Percentiles rank a stretch among this genome's conserved stretches.
These are phyloP conservation scores for Lolium multiflorum DNA, from an alignment of 176 grass and related monocot genomes.

Conservation along the genomic window DNA sequence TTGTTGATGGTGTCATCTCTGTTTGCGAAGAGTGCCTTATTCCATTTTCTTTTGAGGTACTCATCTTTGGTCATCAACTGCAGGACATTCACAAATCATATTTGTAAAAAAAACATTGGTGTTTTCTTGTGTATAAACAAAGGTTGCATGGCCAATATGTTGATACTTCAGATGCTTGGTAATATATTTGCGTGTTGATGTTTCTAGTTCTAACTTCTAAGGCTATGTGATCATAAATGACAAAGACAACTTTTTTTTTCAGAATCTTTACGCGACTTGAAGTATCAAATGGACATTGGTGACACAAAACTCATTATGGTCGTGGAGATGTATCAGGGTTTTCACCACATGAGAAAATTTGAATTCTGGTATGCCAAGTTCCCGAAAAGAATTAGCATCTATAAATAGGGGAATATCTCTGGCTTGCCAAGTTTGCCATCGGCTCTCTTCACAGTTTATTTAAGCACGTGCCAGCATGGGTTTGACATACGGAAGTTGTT, in stretches of 20 bases:
- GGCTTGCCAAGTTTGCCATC: constrained; percentile 79
- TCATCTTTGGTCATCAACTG: constrained; percentile 94
- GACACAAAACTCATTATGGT: constrained; percentile 85
- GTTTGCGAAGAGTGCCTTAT: constrained; percentile 63
- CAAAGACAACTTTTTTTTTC: neutral
- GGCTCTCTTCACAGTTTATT: constrained; percentile 72
- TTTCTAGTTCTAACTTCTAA: too few species aligned
- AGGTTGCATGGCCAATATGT: too few species aligned
- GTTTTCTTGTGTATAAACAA: neutral
- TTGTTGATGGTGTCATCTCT: constrained; percentile 37
- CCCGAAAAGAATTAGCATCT: constrained; percentile 78
- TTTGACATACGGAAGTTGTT: constrained; percentile 67
- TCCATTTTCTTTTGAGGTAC: constrained; percentile 77
- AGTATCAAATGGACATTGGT: neutral
- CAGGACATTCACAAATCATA: neutral
- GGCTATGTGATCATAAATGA: neutral
- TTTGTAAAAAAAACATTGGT: neutral
- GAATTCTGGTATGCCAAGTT: constrained; percentile 78
- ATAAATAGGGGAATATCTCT: constrained; percentile 82
- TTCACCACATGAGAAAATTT: constrained; percentile 93
- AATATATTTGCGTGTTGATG: neutral
- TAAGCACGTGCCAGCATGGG: constrained; percentile 73
- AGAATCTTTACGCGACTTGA: neutral
- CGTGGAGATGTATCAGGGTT: constrained; percentile 84
- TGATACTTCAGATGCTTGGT: neutral